A percentile compares a stretch with the other conserved stretches of the same genome.
Evolutionary conservation across 352 stramenopile genomes (phyloP).

Genomic region (Thraustochytrium sp.): DNA sequence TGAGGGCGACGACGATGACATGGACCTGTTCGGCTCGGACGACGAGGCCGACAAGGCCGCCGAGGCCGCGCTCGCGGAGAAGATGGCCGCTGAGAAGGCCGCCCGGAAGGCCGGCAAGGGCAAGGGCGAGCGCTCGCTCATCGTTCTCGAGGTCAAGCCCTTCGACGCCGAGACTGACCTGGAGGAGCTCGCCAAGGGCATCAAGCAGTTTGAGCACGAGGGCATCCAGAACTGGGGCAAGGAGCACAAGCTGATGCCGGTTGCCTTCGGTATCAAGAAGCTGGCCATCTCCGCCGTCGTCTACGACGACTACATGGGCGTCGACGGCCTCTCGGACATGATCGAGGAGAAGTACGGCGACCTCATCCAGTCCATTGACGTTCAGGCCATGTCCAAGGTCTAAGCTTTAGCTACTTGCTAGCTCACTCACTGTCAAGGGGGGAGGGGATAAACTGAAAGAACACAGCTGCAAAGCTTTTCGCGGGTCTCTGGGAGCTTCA

Average conservation of each 20-base stretch:
- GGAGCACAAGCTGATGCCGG: slow-evolving; percentile 65
- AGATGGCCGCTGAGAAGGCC: slow-evolving; percentile 52
- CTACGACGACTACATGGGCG: slow-evolving; percentile 63
- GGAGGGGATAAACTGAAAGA: background rate
- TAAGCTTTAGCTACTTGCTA: background rate
- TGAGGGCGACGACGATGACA: slow-evolving; percentile 58
- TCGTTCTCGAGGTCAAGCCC: slow-evolving; percentile 58
- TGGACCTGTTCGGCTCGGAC: slow-evolving; percentile 54
- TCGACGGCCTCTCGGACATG: slow-evolving; percentile 66
- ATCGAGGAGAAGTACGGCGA: slow-evolving; percentile 52
- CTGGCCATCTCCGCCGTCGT: slow-evolving; percentile 67
- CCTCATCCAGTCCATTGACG: slow-evolving; percentile 42
- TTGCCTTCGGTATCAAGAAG: slow-evolving; percentile 72
- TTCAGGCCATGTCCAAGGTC: slow-evolving; percentile 44
- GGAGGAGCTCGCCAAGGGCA: slow-evolving; percentile 63
- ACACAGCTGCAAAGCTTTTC: background rate
- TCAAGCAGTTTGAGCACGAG: slow-evolving; percentile 63
- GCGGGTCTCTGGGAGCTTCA: no score
- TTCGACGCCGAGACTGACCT: slow-evolving; percentile 68
- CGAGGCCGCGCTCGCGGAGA: slow-evolving; percentile 48
- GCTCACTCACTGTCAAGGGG: background rate
- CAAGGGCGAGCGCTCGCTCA: slow-evolving; percentile 54
- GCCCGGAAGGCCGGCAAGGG: slow-evolving; percentile 52
- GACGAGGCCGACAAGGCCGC: slow-evolving; percentile 57
- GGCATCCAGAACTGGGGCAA: slow-evolving; percentile 63